Evolutionary conservation across 768 basidiomycete genomes (phyloP).

Genomic region (Chalciporus sphaerocephalus): DNA sequence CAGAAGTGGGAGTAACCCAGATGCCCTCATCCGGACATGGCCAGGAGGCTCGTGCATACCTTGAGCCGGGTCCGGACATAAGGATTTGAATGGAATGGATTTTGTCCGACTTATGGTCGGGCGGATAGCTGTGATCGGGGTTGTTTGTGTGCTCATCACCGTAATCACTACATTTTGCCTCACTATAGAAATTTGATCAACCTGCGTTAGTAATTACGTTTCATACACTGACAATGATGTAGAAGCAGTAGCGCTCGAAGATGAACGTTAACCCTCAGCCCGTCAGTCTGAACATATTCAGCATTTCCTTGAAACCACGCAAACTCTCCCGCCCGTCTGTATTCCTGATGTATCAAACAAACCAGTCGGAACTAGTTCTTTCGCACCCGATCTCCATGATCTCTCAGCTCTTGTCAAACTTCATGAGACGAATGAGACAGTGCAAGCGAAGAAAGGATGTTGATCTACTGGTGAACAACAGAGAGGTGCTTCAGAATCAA

Average conservation of each 20-base stretch:
- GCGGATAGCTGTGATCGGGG: too few species aligned
- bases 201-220: slow-evolving; percentile 20
- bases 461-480: neutral
- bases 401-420: neutral
- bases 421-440: neutral
- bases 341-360: neutral
- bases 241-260: neutral
- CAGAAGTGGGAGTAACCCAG: too few species aligned
- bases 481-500: neutral
- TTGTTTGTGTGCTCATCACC: too few species aligned
- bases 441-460: slow-evolving; percentile 1
- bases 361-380: neutral
- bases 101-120: too few species aligned
- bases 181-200: too few species aligned
- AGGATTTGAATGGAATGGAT: too few species aligned
- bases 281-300: neutral
- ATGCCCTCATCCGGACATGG: too few species aligned
- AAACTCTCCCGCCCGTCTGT: neutral
- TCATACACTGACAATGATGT: too few species aligned
- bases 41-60: too few species aligned
- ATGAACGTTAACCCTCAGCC: neutral
- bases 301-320: slow-evolving; percentile 12
- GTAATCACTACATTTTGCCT: too few species aligned
- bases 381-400: neutral
- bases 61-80: too few species aligned